These are phyloP conservation scores for Tritrichomonas foetus DNA, from an alignment of 208 protist genomes.

Conservation along the genomic window DNA sequence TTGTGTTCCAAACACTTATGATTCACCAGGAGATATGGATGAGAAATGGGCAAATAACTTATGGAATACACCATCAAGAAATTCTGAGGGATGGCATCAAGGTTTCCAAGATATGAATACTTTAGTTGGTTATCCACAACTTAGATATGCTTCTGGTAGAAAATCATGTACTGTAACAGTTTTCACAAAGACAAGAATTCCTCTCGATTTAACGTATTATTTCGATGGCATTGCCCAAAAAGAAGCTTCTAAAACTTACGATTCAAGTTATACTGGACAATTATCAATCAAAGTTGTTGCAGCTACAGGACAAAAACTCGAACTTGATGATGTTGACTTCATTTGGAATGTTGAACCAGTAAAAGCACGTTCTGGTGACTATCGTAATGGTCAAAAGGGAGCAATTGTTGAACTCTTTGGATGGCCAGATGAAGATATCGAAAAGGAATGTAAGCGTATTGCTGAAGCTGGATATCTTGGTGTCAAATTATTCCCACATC, in stretches of 20 bases:
- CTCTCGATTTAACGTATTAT: slow-evolving; percentile 40
- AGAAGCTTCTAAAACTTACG: neutral
- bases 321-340: slow-evolving; percentile 55
- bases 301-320: slow-evolving; percentile 40
- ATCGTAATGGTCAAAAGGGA: slow-evolving; percentile 61
- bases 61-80: slow-evolving; percentile 45
- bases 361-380: slow-evolving; percentile 46
- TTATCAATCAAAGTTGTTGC: slow-evolving; percentile 43
- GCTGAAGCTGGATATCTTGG: slow-evolving; percentile 41
- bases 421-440: slow-evolving; percentile 50
- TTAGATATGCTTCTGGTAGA: slow-evolving; percentile 52
- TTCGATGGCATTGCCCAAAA: slow-evolving; percentile 53
- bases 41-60: neutral
- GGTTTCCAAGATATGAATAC: slow-evolving; percentile 52
- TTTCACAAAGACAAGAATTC: neutral
- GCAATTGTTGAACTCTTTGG: slow-evolving; percentile 65
- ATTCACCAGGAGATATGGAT: neutral
- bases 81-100: slow-evolving; percentile 6
- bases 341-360: slow-evolving; percentile 53
- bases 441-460: neutral
- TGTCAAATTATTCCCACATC: slow-evolving; percentile 61
- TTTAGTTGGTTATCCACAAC: slow-evolving; percentile 51
- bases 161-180: slow-evolving; percentile 36
- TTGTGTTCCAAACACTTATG: neutral
- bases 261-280: neutral